Conservation (phyloP, 2,329 filamentous ascomycete genomes). For the Paecilomyces sp. region DNA sequence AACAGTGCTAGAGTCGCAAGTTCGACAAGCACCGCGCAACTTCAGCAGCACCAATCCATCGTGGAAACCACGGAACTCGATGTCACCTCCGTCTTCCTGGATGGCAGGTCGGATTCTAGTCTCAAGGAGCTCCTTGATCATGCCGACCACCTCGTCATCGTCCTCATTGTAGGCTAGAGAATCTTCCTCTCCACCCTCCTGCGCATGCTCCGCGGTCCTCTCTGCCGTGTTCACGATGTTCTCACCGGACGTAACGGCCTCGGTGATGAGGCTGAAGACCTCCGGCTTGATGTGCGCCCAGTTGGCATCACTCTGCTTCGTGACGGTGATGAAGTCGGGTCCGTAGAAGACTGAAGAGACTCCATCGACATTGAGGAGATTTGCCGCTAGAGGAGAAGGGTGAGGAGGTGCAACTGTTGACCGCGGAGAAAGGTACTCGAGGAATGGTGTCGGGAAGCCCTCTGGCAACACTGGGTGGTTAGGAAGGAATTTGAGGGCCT, state of each 20-base stretch:
- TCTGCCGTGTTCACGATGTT: slow-evolving; percentile 67
- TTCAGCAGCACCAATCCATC: slow-evolving; percentile 80
- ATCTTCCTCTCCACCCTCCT: slow-evolving; percentile 51
- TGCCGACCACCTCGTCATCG: slow-evolving; percentile 88
- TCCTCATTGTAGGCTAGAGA: slow-evolving; percentile 78
- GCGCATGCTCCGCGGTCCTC: slow-evolving; percentile 47
- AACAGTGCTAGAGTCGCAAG: slow-evolving; percentile 93
- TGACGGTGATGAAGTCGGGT: slow-evolving; percentile 92
- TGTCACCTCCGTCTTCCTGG: slow-evolving; percentile 95
- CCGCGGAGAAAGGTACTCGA: slow-evolving; percentile 87
- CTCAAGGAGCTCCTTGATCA: slow-evolving; percentile 97
- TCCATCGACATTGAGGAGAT: slow-evolving; percentile 88
- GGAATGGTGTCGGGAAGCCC: slow-evolving; percentile 63
- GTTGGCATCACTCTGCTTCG: slow-evolving; percentile 76
- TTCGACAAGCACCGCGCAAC: slow-evolving; percentile 85
- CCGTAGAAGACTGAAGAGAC: slow-evolving; percentile 95
- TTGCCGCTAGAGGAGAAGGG: slow-evolving; percentile 82
- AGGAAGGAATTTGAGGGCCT: slow-evolving; percentile 85
- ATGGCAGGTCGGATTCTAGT: slow-evolving; percentile 92
- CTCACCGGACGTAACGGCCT: slow-evolving; percentile 78
- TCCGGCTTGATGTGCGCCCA: slow-evolving; percentile 96
- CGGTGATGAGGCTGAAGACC: slow-evolving; percentile 89
- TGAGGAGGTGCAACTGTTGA: slow-evolving; percentile 82
- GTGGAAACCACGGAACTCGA: slow-evolving; percentile 87
- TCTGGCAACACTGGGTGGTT: slow-evolving; percentile 80